Evolutionary conservation across 345 rosid genomes (phyloP).

Genomic region (Alliaria petiolata): DNA sequence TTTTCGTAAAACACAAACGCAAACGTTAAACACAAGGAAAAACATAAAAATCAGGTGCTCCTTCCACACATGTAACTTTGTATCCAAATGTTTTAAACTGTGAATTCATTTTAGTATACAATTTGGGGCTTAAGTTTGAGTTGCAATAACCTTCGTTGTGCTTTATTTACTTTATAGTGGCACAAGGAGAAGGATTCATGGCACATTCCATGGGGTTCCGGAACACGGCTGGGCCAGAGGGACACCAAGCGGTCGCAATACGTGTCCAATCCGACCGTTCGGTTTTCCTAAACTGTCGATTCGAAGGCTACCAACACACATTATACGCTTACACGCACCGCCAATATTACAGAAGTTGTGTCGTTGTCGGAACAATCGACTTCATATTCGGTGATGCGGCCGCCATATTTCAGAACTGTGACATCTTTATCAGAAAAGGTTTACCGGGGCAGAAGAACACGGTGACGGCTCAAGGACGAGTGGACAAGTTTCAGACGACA

Average conservation of each 20-base stretch:
- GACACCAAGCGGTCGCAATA: conserved; percentile 72
- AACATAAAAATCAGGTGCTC: no score
- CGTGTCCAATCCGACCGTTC: conserved; percentile 67
- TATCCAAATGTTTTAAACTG: no score
- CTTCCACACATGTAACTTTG: no score
- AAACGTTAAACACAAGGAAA: no score
- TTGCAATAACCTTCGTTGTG: not conserved
- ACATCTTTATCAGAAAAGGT: conserved; percentile 55
- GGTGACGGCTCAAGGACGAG: conserved; percentile 68
- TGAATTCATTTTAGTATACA: not conserved
- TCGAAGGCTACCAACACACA: conserved; percentile 79
- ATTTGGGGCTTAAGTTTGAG: not conserved
- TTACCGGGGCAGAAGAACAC: conserved; percentile 48
- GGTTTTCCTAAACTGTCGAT: conserved; percentile 66
- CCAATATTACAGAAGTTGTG: conserved; percentile 69
- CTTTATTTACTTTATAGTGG: conserved; percentile 37
- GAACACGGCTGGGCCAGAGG: conserved; percentile 78
- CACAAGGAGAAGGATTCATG: conserved; percentile 61
- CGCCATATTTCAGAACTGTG: conserved; percentile 72
- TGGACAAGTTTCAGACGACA: conserved; percentile 53
- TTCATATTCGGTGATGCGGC: conserved; percentile 92
- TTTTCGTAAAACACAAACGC: no score
- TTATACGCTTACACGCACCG: conserved; percentile 75
- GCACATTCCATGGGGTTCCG: conserved; percentile 75
- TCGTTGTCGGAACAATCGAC: conserved; percentile 67